Conservation (phyloP, 208 protist genomes). For the Wallacemonas sp. region DNA sequence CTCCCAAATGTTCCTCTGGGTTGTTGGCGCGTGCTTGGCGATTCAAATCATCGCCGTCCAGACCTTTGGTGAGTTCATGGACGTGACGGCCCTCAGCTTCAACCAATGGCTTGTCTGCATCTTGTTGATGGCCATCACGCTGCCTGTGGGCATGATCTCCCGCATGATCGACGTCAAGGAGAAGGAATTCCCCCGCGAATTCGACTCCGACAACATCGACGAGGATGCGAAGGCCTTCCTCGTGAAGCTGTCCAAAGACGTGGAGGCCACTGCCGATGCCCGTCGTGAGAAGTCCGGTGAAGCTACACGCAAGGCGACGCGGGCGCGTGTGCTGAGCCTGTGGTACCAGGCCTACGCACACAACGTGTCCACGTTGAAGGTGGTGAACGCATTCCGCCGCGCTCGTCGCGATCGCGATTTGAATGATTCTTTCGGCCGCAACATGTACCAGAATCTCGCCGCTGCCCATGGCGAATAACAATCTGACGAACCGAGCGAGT, state of each 20-base stretch:
- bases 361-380: constrained; percentile 40
- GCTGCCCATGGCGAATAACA: neutral
- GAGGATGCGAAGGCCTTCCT: constrained; percentile 52
- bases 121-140: constrained; percentile 27
- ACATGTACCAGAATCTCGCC: constrained; percentile 7
- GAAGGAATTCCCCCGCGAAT: constrained; percentile 24
- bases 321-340: constrained; percentile 49
- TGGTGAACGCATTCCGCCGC: constrained; percentile 69
- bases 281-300: constrained; percentile 36
- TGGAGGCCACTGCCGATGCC: constrained; percentile 43
- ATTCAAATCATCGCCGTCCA: constrained; percentile 90
- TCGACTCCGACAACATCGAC: constrained; percentile 33
- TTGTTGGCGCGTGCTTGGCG: constrained; percentile 74
- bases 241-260: constrained; percentile 35
- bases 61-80: constrained; percentile 88
- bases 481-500: neutral
- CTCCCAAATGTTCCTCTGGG: constrained; percentile 64
- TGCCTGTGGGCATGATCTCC: constrained; percentile 35
- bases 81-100: constrained; percentile 42
- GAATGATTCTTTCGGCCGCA: constrained; percentile 2
- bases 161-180: constrained; percentile 49
- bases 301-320: constrained; percentile 37
- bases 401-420: constrained; percentile 32
- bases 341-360: constrained; percentile 68
- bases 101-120: constrained; percentile 57